phyloP scores from a whole-genome alignment of 371 early-diverging fungal species.

The Rhizopus microsporus region DNA sequence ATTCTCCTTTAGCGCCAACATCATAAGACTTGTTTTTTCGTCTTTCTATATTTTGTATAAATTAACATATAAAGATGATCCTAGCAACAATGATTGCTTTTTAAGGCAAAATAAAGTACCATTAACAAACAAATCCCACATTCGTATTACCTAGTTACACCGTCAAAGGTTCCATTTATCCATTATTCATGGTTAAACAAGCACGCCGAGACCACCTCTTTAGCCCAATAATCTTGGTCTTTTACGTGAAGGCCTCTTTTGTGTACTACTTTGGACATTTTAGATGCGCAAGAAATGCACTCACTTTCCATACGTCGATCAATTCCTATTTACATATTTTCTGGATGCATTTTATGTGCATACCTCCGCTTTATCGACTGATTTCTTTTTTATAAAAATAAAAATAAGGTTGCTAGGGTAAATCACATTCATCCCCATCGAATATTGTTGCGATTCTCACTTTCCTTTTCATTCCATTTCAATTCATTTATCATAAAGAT shows the following conservation, averaged over 20 bases:
- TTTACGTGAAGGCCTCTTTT: neutral
- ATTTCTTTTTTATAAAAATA: no score
- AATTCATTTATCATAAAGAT: no score
- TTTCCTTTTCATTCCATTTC: no score
- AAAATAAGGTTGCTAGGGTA: no score
- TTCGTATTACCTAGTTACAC: neutral
- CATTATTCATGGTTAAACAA: neutral
- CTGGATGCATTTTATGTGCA: neutral
- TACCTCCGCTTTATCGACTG: no score
- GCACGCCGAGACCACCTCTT: neutral
- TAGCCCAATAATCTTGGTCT: no score
- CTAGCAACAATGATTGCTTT: neutral
- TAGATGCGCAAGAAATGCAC: no score
- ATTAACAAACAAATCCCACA: neutral
- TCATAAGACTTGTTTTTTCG: no score
- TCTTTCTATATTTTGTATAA: neutral
- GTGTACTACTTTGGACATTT: neutral
- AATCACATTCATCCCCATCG: no score
- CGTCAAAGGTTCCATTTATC: neutral
- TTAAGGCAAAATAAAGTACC: neutral
- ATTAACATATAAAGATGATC: conserved; percentile 1
- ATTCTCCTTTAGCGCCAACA: neutral
- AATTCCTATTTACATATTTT: neutral
- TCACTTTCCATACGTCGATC: neutral
- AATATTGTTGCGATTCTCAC: no score